Evolutionary conservation across 179 eudicot species (phyloP).

Genomic region (Monotropa hypopitys): DNA sequence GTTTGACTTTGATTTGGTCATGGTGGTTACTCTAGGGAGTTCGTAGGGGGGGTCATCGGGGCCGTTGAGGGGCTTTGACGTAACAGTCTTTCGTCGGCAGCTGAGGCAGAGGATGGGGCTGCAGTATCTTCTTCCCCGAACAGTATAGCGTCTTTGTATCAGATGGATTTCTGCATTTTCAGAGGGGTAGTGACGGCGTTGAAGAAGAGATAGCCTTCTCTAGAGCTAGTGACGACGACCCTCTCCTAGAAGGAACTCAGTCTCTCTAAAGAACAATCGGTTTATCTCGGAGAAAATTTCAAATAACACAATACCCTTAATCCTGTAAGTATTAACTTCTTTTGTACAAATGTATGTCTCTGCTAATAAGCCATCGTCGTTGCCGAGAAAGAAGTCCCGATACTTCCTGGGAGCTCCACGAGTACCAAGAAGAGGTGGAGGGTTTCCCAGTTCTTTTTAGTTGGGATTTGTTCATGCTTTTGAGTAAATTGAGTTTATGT

Average conservation of each 20-base stretch:
- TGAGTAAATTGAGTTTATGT: not conserved
- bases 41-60: slow-evolving; percentile 31
- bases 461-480: not conserved
- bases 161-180: slow-evolving; percentile 36
- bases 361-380: no score
- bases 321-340: slow-evolving; percentile 38
- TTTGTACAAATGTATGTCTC: no score
- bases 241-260: slow-evolving; percentile 53
- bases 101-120: slow-evolving; percentile 24
- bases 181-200: slow-evolving; percentile 16
- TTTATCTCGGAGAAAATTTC: slow-evolving; percentile 83
- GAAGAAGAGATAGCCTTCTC: slow-evolving; percentile 28
- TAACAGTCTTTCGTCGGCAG: slow-evolving; percentile 26
- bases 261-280: slow-evolving; percentile 75
- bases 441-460: not conserved
- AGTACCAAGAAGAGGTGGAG: no score
- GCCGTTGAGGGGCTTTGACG: slow-evolving; percentile 23
- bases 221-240: slow-evolving; percentile 67
- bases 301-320: slow-evolving; percentile 82
- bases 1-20: not conserved
- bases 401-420: no score
- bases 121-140: slow-evolving; percentile 51
- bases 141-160: slow-evolving; percentile 40
- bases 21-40: slow-evolving; percentile 19
- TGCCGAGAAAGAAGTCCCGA: no score